phyloP scores from a whole-genome alignment of 768 basidiomycete genomes.

The Tylopilus plumbeoviolaceoides region DNA sequence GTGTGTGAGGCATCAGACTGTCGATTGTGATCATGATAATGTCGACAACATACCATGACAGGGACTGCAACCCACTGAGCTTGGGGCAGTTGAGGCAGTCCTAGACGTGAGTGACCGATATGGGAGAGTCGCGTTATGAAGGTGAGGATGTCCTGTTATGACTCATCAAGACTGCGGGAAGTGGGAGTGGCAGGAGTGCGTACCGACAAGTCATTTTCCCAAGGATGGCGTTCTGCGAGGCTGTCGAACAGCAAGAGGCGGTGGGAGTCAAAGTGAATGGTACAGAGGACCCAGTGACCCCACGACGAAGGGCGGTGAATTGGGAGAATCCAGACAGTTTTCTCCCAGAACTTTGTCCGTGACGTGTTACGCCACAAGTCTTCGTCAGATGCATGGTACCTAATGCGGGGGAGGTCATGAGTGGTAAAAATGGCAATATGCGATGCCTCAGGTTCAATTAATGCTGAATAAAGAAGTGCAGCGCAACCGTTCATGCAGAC shows the following conservation, averaged over 20 bases:
- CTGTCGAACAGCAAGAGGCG: neutral
- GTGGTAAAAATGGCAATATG: conserved; percentile 5
- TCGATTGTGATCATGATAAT: too few species aligned
- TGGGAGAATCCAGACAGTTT: conserved; percentile 24
- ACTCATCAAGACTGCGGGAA: too few species aligned
- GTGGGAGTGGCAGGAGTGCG: too few species aligned
- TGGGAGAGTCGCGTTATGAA: too few species aligned
- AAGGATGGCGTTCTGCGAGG: neutral
- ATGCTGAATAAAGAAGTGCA: neutral
- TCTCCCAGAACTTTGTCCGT: conserved; percentile 27
- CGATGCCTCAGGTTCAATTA: too few species aligned
- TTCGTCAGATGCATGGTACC: neutral
- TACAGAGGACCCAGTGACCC: conserved; percentile 3
- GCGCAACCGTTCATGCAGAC: conserved; percentile 11
- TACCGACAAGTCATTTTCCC: neutral
- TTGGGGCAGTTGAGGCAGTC: too few species aligned
- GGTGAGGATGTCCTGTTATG: too few species aligned
- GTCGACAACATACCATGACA: too few species aligned
- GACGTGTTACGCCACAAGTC: conserved; percentile 22
- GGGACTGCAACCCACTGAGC: too few species aligned
- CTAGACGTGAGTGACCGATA: too few species aligned
- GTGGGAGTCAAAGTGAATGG: neutral
- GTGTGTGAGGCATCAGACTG: too few species aligned
- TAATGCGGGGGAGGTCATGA: neutral
- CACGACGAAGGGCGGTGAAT: neutral